These are phyloP conservation scores for Alloteropsis semialata DNA, from an alignment of 176 grass and related monocot genomes.

Conservation along the genomic window DNA sequence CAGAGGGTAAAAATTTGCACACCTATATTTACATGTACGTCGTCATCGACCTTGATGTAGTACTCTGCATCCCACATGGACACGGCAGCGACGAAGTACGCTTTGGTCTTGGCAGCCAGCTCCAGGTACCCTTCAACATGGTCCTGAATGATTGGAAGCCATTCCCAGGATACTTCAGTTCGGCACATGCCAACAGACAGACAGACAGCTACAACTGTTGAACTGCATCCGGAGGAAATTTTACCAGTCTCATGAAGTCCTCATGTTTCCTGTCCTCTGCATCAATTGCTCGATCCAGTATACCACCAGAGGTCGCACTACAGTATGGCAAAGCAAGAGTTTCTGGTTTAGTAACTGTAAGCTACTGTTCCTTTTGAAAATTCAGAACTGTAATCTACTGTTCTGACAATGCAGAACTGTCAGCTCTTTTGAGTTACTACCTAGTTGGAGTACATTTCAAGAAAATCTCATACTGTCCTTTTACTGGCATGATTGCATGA, in stretches of 20 bases:
- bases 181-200: neutral
- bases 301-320: constrained; percentile 77
- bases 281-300: constrained; percentile 94
- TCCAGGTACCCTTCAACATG: constrained; percentile 96
- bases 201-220: neutral
- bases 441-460: neutral
- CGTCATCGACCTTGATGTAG: constrained; percentile 93
- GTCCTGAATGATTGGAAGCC: constrained; percentile 48
- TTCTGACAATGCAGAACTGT: neutral
- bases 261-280: constrained; percentile 78
- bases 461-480: neutral
- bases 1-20: neutral
- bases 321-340: neutral
- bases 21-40: constrained; percentile 99
- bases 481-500: neutral
- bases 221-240: neutral
- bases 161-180: constrained; percentile 1
- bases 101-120: constrained; percentile 80
- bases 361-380: neutral
- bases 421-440: neutral
- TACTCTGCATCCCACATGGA: constrained; percentile 95
- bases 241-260: constrained; percentile 93
- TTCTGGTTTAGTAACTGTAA: neutral
- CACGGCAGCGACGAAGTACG: constrained; percentile 71
- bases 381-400: neutral